Conservation (phyloP, 2,329 filamentous ascomycete species). For the Sporothrix schenckii region DNA sequence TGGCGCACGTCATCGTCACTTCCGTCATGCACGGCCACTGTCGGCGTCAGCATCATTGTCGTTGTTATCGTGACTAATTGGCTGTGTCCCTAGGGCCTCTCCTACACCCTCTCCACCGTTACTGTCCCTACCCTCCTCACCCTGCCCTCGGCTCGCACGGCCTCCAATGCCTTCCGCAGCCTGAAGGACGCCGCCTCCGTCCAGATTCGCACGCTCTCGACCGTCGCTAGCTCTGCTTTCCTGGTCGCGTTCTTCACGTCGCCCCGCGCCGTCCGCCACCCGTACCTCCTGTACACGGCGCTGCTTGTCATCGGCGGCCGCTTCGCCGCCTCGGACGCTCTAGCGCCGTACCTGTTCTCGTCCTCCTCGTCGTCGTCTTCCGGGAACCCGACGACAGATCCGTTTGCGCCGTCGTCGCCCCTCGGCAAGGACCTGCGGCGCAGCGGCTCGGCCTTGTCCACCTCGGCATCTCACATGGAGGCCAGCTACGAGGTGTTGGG, state of each 20-base stretch:
- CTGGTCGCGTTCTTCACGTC: constrained; percentile 78
- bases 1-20: neutral
- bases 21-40: too few species aligned
- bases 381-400: neutral
- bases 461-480: constrained; percentile 57
- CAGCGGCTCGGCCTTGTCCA: constrained; percentile 33
- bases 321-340: constrained; percentile 53
- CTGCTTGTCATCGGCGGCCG: constrained; percentile 67
- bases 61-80: neutral
- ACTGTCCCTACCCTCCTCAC: constrained; percentile 78
- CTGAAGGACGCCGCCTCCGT: constrained; percentile 65
- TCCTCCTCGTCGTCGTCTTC: constrained; percentile 35
- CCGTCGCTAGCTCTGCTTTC: constrained; percentile 71
- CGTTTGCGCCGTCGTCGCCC: constrained; percentile 36
- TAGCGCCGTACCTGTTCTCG: constrained; percentile 51
- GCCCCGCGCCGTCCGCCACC: constrained; percentile 74
- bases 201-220: constrained; percentile 68
- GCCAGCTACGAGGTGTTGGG: constrained; percentile 66
- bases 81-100: constrained; percentile 68
- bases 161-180: constrained; percentile 70
- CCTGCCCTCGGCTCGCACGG: constrained; percentile 74
- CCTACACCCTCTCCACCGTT: constrained; percentile 77
- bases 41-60: neutral
- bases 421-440: constrained; percentile 33
- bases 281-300: constrained; percentile 86